phyloP scores from a whole-genome alignment of 768 basidiomycete genomes.

The Paxillus ammoniavirescens region DNA sequence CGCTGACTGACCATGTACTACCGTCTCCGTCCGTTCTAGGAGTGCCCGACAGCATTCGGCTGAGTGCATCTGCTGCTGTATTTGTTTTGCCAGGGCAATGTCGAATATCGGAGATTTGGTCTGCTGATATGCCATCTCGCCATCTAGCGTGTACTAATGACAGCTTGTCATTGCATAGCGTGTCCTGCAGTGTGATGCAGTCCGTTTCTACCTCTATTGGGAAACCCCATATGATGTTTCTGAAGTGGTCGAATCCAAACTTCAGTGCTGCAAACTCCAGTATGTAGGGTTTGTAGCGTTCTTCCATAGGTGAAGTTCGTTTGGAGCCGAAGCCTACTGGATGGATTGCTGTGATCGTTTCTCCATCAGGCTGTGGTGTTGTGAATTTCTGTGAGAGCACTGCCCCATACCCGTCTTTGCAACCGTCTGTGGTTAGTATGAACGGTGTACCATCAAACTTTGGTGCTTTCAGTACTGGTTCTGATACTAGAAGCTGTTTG shows the following conservation, averaged over 20 bases:
- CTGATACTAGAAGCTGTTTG: conserved; percentile 24
- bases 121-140: conserved; percentile 24
- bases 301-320: conserved; percentile 29
- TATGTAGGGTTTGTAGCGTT: conserved; percentile 35
- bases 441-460: conserved; percentile 37
- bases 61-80: conserved; percentile 31
- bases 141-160: conserved; percentile 23
- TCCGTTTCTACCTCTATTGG: conserved; percentile 30
- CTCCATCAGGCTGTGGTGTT: conserved; percentile 17
- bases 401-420: conserved; percentile 32
- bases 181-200: conserved; percentile 24
- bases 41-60: conserved; percentile 17
- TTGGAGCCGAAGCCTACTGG: conserved; percentile 30
- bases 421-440: conserved; percentile 35
- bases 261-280: not conserved
- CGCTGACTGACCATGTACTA: conserved; percentile 30
- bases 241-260: conserved; percentile 19
- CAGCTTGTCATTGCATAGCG: conserved; percentile 20
- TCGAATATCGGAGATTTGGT: conserved; percentile 12
- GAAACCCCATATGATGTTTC: conserved; percentile 27
- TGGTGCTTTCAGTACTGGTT: conserved; percentile 17
- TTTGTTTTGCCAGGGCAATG: conserved; percentile 25
- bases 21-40: conserved; percentile 20
- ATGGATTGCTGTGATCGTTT: conserved; percentile 7
- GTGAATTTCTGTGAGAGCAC: conserved; percentile 26